Conservation (phyloP, 2,329 filamentous ascomycete genomes). For the Thielaviopsis musarum region DNA sequence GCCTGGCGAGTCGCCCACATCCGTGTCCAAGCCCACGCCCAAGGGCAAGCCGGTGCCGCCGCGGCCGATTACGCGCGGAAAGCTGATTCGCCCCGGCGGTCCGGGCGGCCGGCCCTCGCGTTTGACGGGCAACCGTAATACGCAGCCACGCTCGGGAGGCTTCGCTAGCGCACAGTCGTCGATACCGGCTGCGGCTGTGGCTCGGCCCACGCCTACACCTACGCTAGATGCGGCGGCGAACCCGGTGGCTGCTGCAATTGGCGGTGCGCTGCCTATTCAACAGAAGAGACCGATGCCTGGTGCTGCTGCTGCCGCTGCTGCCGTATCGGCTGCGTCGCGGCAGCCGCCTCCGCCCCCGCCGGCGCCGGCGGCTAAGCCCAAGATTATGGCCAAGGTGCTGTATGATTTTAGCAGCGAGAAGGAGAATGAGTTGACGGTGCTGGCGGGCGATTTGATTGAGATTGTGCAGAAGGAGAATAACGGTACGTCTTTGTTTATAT, state of each 20-base stretch:
- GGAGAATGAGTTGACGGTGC: constrained; percentile 70
- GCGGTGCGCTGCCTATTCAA: constrained; percentile 20
- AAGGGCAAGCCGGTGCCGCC: constrained; percentile 73
- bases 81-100: constrained; percentile 81
- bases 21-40: constrained; percentile 68
- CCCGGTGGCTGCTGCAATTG: constrained; percentile 13
- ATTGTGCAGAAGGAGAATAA: constrained; percentile 92
- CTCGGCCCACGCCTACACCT: constrained; percentile 14
- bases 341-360: constrained; percentile 51
- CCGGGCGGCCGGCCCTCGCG: constrained; percentile 67
- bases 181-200: constrained; percentile 16
- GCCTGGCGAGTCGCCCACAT: constrained; percentile 67
- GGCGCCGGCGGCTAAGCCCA: constrained; percentile 36
- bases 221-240: constrained; percentile 13
- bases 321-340: constrained; percentile 25
- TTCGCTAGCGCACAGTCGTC: constrained; percentile 16
- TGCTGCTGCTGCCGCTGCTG: constrained; percentile 8
- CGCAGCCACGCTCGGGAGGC: constrained; percentile 27
- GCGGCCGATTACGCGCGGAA: constrained; percentile 82
- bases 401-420: constrained; percentile 83
- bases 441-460: constrained; percentile 64
- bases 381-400: constrained; percentile 72
- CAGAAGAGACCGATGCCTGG: background rate
- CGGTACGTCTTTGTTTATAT: constrained; percentile 59
- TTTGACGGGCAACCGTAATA: constrained; percentile 33